These are phyloP conservation scores for Paraglomus brasilianum DNA, from an alignment of 192 early-diverging fungal species.

Conservation along the genomic window DNA sequence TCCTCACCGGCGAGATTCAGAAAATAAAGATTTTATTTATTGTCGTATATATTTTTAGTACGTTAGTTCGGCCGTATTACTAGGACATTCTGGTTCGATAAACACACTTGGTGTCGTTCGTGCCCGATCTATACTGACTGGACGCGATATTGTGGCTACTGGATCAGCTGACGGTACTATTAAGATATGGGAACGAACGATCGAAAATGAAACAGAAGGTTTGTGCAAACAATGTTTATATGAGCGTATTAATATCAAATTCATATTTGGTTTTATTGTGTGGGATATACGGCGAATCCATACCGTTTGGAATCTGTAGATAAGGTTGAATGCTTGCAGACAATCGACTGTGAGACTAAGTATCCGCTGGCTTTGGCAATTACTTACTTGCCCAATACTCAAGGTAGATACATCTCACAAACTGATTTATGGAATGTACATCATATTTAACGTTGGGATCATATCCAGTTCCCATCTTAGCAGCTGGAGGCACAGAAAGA, in stretches of 20 bases:
- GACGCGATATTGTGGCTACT: constrained; percentile 59
- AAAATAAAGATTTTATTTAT: constrained; percentile 13
- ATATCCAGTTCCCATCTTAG: constrained; percentile 59
- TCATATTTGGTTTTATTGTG: not conserved
- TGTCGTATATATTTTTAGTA: constrained; percentile 44
- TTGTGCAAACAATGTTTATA: constrained; percentile 20
- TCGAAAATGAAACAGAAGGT: constrained; percentile 40
- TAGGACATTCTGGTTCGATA: constrained; percentile 65
- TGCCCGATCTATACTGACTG: constrained; percentile 41
- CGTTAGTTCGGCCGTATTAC: constrained; percentile 64
- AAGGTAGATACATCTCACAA: constrained; percentile 35
- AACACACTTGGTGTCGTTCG: constrained; percentile 62
- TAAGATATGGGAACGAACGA: constrained; percentile 61
- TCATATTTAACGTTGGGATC: not conserved
- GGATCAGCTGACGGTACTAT: constrained; percentile 73
- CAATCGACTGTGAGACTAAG: constrained; percentile 61
- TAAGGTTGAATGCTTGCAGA: constrained; percentile 61
- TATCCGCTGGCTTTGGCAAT: constrained; percentile 70
- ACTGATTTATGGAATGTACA: not conserved
- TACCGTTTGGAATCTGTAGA: constrained; percentile 31
- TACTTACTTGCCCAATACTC: constrained; percentile 63
- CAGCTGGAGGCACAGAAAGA: constrained; percentile 83
- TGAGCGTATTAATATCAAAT: constrained; percentile 18
- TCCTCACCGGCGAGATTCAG: not conserved
- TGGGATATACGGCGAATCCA: not conserved